These are phyloP conservation scores for Aspergillus spinulosporus DNA, from an alignment of 2,329 filamentous ascomycete genomes.

Conservation along the genomic window DNA sequence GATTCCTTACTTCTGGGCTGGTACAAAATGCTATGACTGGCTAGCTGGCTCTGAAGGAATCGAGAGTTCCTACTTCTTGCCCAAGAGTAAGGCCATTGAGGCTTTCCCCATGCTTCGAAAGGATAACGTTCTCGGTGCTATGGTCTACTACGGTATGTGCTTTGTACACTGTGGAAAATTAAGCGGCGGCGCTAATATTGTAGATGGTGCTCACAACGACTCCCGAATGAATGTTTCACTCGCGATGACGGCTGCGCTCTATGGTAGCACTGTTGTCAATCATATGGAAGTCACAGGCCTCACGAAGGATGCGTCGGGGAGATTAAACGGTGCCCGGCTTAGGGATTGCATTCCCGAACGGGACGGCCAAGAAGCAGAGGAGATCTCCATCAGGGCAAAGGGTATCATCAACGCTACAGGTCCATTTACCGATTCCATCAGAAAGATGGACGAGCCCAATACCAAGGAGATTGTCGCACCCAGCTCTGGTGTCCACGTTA, in stretches of 20 bases:
- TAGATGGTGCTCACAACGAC: slow-evolving; percentile 86
- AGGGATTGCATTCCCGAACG: slow-evolving; percentile 69
- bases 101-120: slow-evolving; percentile 87
- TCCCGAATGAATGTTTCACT: slow-evolving; percentile 89
- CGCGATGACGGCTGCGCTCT: slow-evolving; percentile 84
- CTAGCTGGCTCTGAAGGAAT: slow-evolving; percentile 84
- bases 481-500: slow-evolving; percentile 80
- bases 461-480: slow-evolving; percentile 80
- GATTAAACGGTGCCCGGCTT: slow-evolving; percentile 70
- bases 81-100: slow-evolving; percentile 80
- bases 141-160: slow-evolving; percentile 75
- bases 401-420: slow-evolving; percentile 87
- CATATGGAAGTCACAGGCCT: slow-evolving; percentile 78
- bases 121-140: slow-evolving; percentile 72
- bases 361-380: slow-evolving; percentile 61
- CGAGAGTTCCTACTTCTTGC: slow-evolving; percentile 85
- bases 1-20: slow-evolving; percentile 71
- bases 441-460: slow-evolving; percentile 75
- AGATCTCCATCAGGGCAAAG: slow-evolving; percentile 73
- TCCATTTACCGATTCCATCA: slow-evolving; percentile 81
- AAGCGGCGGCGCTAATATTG: slow-evolving; percentile 5
- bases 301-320: slow-evolving; percentile 71
- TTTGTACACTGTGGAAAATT: background rate
- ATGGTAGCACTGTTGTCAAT: slow-evolving; percentile 79
- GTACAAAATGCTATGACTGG: slow-evolving; percentile 79